phyloP scores from a whole-genome alignment of 495 filamentous ascomycete genomes.

The Penicillium tannophilum region DNA sequence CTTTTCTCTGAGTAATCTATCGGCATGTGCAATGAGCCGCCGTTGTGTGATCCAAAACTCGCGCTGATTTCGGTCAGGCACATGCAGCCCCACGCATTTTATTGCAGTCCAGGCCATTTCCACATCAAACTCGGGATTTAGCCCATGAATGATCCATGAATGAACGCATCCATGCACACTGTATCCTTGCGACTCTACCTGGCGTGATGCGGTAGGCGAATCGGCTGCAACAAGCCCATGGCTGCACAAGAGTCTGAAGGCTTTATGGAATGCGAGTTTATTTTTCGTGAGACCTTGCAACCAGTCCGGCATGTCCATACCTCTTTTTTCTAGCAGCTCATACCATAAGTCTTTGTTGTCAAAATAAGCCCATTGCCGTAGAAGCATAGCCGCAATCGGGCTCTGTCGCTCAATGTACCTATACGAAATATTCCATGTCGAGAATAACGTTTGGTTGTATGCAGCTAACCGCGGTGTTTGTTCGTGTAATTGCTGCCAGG shows the following conservation, averaged over 20 bases:
- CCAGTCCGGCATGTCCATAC: neutral
- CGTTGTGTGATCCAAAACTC: neutral
- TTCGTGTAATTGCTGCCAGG: constrained; percentile 1
- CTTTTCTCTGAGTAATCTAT: neutral
- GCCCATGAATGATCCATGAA: neutral
- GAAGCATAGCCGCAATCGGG: neutral
- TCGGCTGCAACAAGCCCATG: neutral
- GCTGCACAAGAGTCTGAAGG: neutral
- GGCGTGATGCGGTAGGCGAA: neutral
- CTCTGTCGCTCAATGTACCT: neutral
- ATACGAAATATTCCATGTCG: constrained; percentile 3
- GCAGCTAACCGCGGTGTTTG: neutral
- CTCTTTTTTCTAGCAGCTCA: neutral
- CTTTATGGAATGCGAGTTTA: neutral
- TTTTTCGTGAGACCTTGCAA: neutral
- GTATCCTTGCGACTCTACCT: neutral
- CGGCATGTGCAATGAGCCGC: neutral
- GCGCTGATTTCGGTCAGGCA: neutral
- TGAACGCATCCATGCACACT: constrained; percentile 5
- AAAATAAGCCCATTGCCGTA: constrained; percentile 5
- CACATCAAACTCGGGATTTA: neutral
- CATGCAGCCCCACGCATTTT: neutral
- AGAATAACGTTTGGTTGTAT: constrained; percentile 3
- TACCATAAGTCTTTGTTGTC: neutral
- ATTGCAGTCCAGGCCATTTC: neutral